These are phyloP conservation scores for Hypoxylon sp. DNA, from an alignment of 2,329 filamentous ascomycete species.

Conservation along the genomic window DNA sequence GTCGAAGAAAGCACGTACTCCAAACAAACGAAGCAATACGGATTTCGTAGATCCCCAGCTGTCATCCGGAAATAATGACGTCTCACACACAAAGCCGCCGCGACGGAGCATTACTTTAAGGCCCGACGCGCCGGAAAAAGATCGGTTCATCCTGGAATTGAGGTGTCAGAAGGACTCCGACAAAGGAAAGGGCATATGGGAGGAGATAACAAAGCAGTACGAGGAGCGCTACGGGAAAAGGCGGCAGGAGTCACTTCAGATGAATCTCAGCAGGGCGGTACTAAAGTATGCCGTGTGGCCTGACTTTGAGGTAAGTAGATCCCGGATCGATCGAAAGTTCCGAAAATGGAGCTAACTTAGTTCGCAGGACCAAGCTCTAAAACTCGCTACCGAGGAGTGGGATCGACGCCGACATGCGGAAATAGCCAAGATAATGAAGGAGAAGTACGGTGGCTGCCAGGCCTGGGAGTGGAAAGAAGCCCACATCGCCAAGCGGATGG, in stretches of 20 bases:
- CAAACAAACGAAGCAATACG: conserved; percentile 21
- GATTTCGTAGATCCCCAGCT: conserved; percentile 30
- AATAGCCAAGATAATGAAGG: conserved; percentile 59
- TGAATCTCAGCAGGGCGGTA: conserved; percentile 66
- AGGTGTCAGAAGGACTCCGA: conserved; percentile 58
- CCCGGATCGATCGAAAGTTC: background rate
- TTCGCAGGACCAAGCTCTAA: conserved; percentile 57
- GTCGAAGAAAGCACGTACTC: conserved; percentile 38
- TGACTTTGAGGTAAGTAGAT: conserved; percentile 60
- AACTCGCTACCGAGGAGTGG: conserved; percentile 48
- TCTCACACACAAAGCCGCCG: conserved; percentile 52
- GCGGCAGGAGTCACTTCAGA: conserved; percentile 65
- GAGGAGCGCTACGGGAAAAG: conserved; percentile 50
- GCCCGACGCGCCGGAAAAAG: conserved; percentile 59
- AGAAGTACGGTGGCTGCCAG: conserved; percentile 61
- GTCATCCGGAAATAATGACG: conserved; percentile 37
- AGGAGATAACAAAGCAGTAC: conserved; percentile 62
- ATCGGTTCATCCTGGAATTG: conserved; percentile 63
- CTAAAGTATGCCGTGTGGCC: conserved; percentile 63
- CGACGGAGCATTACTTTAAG: conserved; percentile 55
- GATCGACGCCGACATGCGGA: conserved; percentile 59
- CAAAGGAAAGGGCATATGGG: conserved; percentile 70
- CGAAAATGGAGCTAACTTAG: conserved; percentile 35
- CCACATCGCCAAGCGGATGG: conserved; percentile 63
- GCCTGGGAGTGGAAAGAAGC: conserved; percentile 62